Base-by-base conservation (phyloP, 345 rosid genomes). In the Bruguiera parviflora region DNA sequence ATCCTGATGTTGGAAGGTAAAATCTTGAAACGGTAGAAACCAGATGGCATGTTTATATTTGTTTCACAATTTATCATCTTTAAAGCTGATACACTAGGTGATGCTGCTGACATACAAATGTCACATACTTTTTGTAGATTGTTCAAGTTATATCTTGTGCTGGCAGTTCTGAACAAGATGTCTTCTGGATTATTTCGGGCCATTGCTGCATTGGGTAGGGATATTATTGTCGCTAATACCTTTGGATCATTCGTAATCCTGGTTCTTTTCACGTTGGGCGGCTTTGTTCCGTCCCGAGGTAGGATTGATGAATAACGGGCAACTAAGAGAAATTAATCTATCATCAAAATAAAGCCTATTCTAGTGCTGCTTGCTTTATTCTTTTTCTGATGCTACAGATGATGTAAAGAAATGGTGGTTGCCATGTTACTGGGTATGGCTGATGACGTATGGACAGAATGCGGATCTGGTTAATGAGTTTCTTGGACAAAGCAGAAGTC, bases 401-500 rank as follows among this genome's bases (percentile, higher is more conserved):
- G 68, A 86, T 37, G 70, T 90, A 2, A 88, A 90, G 71, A 84
- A 81, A 62, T 88, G 93, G 93, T 85, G 92, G 96, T 82, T 82
- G 16, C 84, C 91, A 90, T 90, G 81, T 39, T 88, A 82, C 71
- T 90, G 93, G 93, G 58, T 66, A 70, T 88, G 90, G 2, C 90
- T 93, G 8, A 53, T 90, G 28, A 88, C 84, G 93, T 90, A 90
- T 52, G 88, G 81, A 61, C 91, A 90, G 51, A 88, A 79, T n/a
- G 96, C 93, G 0, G 60, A 86, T 4, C 56, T 75, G 43, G 84
- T 78, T 28, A 90, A 90, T 27, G 91, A 88, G 76, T 86, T 88
- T 78, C 84, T 85, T 8, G 91, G 88, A 37, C 53, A 86, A n/a
- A 82, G 88, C 60, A 88, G 92, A 87, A 78, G 60, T 56, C 68